phyloP scores from a whole-genome alignment of 202 grass and related monocot genomes.

The Dendrocalamus latiflorus region DNA sequence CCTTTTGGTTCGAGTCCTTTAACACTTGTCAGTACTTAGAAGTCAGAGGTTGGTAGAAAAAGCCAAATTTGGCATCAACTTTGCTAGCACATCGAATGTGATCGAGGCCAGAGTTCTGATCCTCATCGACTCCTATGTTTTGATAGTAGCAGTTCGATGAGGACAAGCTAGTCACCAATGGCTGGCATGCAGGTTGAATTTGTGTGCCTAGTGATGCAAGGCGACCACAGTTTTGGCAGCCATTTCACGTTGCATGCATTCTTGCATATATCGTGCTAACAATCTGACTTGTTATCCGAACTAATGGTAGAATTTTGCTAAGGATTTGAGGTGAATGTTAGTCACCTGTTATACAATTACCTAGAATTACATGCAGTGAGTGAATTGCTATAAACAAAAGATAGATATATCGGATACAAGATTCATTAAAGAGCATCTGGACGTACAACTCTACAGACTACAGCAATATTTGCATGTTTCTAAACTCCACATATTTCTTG shows the following conservation, averaged over 20 bases:
- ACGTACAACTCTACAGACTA: neutral
- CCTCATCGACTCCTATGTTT: conserved; percentile 15
- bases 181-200: conserved; percentile 24
- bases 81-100: neutral
- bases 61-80: conserved; percentile 24
- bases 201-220: conserved; percentile 22
- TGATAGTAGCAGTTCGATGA: conserved; percentile 29
- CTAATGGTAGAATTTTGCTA: neutral
- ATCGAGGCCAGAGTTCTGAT: neutral
- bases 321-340: neutral
- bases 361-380: neutral
- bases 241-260: conserved; percentile 5
- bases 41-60: conserved; percentile 8
- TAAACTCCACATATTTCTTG: neutral
- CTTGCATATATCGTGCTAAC: neutral
- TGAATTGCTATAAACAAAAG: neutral
- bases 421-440: neutral
- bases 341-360: neutral
- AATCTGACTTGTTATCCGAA: neutral
- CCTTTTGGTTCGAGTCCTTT: neutral
- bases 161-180: conserved; percentile 16
- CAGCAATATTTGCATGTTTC: neutral
- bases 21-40: neutral
- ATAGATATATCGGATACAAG: neutral
- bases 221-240: conserved; percentile 23